Evolutionary conservation across 192 early-diverging fungal species (phyloP).

Genomic region (Neocallimastix lanati): DNA sequence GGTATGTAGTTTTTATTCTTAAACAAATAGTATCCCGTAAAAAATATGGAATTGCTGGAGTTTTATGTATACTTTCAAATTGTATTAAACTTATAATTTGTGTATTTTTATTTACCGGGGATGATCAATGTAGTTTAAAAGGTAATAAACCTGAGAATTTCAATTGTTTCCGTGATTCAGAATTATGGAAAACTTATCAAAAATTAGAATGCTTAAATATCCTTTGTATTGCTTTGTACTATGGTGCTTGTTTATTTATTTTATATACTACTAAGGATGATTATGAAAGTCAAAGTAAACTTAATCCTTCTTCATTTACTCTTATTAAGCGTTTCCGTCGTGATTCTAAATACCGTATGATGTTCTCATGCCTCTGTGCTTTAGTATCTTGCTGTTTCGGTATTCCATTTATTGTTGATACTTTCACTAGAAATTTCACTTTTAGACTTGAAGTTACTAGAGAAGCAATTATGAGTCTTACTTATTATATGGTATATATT

Average conservation of each 20-base stretch:
- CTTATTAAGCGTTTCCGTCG: neutral
- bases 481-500: neutral
- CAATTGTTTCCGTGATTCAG: neutral
- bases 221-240: neutral
- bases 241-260: neutral
- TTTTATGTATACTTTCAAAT: neutral
- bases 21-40: neutral
- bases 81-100: neutral
- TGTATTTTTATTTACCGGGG: neutral
- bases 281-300: neutral
- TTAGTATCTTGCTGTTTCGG: neutral
- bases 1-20: neutral
- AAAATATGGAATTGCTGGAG: neutral
- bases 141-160: neutral
- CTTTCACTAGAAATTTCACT: neutral
- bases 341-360: neutral
- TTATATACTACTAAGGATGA: neutral
- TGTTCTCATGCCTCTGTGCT: neutral
- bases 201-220: neutral
- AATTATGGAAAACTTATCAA: neutral
- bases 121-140: neutral
- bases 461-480: neutral
- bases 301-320: neutral
- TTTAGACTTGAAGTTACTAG: neutral
- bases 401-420: neutral